Base-by-base conservation (phyloP, 1,284 basidiomycete species). In the Volvariella volvacea region DNA sequence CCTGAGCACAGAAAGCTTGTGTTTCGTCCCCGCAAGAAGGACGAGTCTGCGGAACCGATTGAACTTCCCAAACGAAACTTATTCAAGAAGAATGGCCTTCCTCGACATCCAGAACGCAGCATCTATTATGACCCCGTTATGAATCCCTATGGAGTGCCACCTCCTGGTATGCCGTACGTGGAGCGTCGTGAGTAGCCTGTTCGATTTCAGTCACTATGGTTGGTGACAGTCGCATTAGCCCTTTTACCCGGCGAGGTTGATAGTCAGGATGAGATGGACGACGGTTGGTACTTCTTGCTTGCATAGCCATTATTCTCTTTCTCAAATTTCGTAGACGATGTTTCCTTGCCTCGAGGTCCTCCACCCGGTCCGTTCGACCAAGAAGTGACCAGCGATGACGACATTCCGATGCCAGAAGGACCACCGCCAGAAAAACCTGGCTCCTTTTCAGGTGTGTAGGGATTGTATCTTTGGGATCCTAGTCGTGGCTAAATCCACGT, bases 71-170 rank as follows among this genome's bases (percentile, higher is more conserved):
- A 75, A 52, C 67, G 83, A 45, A 83, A 80, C 42, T 57, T 88
- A 20, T 92, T 90, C 66, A 78, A 87, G 55, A 85, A 87, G 59
- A 78, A 85, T 58, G 89, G 90, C 14, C 74, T 89, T 41, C 83
- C 90, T 50, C 71, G 83, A 45, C 88, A 91, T 64, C 91, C 91
- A 10, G 90, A 90, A 57, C 73, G 90, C 53, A 94, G 90, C 63
- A 73, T 93, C 34, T 97, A 97, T 63, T 97, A 92, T 63, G 90
- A 98, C 55, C 77, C 88, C 28, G 76, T 92, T 42, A 86, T 95
- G 77, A 98, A 98, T 60, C 92, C 92, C 4, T 94, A 77, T 59
- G 94, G 94, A 20, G 90, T 92, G n/a, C 83, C 94, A 16, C 94
- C 94, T 16, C 94, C 94, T 7, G 94, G 94, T 6, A 91, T 96